A percentile compares a stretch with the other conserved stretches of the same genome.
Conservation (phyloP, 768 basidiomycete species). For the Boletus pseudo-olivaceus region DNA sequence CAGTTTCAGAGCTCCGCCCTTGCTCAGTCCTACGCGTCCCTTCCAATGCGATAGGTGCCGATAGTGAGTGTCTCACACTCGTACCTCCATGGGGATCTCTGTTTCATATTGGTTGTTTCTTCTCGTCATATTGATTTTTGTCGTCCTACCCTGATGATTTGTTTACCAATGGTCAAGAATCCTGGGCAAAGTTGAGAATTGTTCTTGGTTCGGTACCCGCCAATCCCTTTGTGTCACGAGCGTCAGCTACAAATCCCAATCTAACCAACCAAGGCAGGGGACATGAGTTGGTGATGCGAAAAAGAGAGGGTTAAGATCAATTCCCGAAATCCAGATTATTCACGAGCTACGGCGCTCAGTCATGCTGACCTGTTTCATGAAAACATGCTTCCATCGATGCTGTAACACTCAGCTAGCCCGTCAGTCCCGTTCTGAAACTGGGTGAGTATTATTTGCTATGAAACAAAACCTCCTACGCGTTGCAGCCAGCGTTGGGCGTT, state of each 20-base stretch:
- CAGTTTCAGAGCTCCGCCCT: conserved; percentile 39
- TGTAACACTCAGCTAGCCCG: background rate
- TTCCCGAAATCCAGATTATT: background rate
- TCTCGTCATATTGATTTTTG: too few species aligned
- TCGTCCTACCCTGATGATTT: background rate
- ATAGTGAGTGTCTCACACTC: conserved; percentile 1
- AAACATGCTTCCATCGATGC: background rate
- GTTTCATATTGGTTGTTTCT: too few species aligned
- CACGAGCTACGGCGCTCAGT: background rate
- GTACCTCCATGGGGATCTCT: too few species aligned
- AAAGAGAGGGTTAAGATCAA: background rate
- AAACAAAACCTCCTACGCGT: background rate
- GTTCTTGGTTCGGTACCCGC: background rate
- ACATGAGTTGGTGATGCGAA: background rate
- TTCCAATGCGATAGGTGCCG: conserved; percentile 51
- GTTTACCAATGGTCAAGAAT: background rate
- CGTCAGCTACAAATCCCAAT: background rate
- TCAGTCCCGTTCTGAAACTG: background rate
- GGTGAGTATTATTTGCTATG: background rate
- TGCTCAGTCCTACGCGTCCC: conserved; percentile 56
- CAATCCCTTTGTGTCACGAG: background rate
- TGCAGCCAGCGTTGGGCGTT: background rate
- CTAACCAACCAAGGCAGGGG: background rate
- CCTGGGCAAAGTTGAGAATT: background rate
- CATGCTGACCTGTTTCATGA: background rate